Conservation (phyloP, 441 rosid species). For the Cnidoscolus chayamansa region DNA sequence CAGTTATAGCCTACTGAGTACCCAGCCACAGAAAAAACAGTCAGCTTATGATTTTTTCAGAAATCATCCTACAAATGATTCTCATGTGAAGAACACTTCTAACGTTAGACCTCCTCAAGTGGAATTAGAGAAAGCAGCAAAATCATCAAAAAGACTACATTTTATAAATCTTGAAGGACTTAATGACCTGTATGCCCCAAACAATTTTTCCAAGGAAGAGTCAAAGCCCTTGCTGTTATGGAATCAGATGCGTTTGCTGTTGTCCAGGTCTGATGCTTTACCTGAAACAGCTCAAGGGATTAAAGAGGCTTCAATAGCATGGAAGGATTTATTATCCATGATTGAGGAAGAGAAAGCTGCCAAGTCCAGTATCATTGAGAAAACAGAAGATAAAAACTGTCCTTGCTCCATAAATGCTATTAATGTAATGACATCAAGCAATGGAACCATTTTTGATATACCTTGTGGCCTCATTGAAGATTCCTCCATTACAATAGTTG, state of each 20-base stretch:
- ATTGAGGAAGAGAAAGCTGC: slow-evolving; percentile 35
- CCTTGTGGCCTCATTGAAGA: slow-evolving; percentile 77
- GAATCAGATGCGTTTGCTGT: slow-evolving; percentile 53
- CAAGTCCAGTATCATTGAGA: slow-evolving; percentile 21
- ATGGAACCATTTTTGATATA: slow-evolving; percentile 44
- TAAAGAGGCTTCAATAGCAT: slow-evolving; percentile 61
- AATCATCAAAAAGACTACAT: slow-evolving; percentile 37
- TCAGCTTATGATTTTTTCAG: slow-evolving; percentile 46
- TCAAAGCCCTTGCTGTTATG: slow-evolving; percentile 51
- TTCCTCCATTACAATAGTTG: slow-evolving; percentile 72
- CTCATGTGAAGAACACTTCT: slow-evolving; percentile 21
- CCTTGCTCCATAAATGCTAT: slow-evolving; percentile 43
- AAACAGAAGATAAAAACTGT: slow-evolving; percentile 40
- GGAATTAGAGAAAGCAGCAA: slow-evolving; percentile 25
- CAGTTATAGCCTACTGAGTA: slow-evolving; percentile 46
- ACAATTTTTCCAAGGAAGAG: slow-evolving; percentile 43
- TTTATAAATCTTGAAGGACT: slow-evolving; percentile 51
- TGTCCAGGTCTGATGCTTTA: slow-evolving; percentile 72
- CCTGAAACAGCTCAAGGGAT: slow-evolving; percentile 76
- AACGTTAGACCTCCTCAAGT: slow-evolving; percentile 22
- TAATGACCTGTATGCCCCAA: slow-evolving; percentile 44
- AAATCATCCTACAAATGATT: slow-evolving; percentile 34
- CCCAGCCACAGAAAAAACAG: slow-evolving; percentile 39
- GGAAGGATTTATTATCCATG: slow-evolving; percentile 45
- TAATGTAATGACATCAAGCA: slow-evolving; percentile 29